Conservation (phyloP, 768 basidiomycete species). For the Albatrellus ellisii region DNA sequence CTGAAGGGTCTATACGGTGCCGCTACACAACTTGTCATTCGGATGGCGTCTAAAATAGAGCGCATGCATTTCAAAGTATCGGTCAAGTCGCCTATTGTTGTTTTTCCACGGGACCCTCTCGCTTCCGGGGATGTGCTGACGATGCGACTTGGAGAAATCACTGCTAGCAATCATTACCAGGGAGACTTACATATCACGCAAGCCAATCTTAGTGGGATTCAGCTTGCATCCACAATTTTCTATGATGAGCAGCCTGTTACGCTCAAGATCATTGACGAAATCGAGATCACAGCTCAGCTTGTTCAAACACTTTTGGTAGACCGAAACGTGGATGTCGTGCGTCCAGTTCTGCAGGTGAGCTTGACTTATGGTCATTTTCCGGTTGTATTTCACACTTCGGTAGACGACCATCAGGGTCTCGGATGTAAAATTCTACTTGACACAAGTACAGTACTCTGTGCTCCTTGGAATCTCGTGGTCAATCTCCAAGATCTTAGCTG, state of each 20-base stretch:
- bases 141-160: slow-evolving; percentile 81
- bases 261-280: slow-evolving; percentile 89
- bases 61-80: slow-evolving; percentile 88
- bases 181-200: slow-evolving; percentile 41
- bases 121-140: slow-evolving; percentile 55
- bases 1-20: slow-evolving; percentile 93
- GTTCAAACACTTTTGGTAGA: slow-evolving; percentile 48
- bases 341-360: slow-evolving; percentile 67
- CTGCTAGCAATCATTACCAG: slow-evolving; percentile 64
- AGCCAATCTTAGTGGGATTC: slow-evolving; percentile 78
- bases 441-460: slow-evolving; percentile 70
- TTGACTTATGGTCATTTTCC: neutral
- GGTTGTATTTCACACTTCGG: too few species aligned
- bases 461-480: slow-evolving; percentile 53
- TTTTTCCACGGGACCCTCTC: slow-evolving; percentile 65
- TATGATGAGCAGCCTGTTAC: slow-evolving; percentile 34
- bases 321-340: slow-evolving; percentile 31
- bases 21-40: slow-evolving; percentile 85
- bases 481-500: slow-evolving; percentile 51
- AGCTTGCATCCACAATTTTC: slow-evolving; percentile 56
- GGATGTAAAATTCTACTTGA: slow-evolving; percentile 73
- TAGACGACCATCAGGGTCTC: slow-evolving; percentile 67
- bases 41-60: slow-evolving; percentile 85
- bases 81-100: slow-evolving; percentile 82
- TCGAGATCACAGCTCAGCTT: slow-evolving; percentile 57